A percentile compares a stretch with the other conserved stretches of the same genome.
These are phyloP conservation scores for Hypoxylon sp. DNA, from an alignment of 2,329 filamentous ascomycete genomes.

Conservation along the genomic window DNA sequence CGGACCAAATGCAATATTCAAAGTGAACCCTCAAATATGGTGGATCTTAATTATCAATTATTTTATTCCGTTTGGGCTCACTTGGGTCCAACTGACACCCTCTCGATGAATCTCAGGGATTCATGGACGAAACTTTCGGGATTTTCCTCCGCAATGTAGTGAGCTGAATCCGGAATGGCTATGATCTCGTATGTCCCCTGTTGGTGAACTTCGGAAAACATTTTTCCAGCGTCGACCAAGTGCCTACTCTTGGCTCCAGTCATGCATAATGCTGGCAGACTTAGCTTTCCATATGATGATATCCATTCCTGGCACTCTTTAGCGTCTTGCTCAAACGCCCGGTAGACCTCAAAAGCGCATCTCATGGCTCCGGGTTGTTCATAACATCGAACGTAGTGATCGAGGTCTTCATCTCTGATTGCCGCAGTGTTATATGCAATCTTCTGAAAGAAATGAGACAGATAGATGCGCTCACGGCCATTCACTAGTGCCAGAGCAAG, in stretches of 20 bases:
- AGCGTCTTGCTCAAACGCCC: conserved; percentile 54
- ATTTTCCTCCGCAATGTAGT: conserved; percentile 59
- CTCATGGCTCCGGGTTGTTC: conserved; percentile 55
- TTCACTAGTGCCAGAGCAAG: conserved; percentile 58
- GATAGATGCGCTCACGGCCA: conserved; percentile 59
- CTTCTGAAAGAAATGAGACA: conserved; percentile 60
- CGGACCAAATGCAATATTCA: too few species aligned
- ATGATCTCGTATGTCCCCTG: conserved; percentile 45
- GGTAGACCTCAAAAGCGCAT: conserved; percentile 55
- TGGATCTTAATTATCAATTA: neutral
- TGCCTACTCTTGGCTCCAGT: conserved; percentile 53
- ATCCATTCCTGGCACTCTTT: conserved; percentile 53
- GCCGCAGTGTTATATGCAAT: conserved; percentile 56
- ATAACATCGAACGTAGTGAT: conserved; percentile 58
- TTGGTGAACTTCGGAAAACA: conserved; percentile 55
- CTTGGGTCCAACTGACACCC: conserved; percentile 11
- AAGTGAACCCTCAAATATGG: neutral
- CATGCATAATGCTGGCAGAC: conserved; percentile 52
- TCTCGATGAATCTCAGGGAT: conserved; percentile 45
- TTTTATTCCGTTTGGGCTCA: neutral
- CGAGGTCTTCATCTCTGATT: conserved; percentile 56
- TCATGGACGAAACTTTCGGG: conserved; percentile 53
- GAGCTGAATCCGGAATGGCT: conserved; percentile 52
- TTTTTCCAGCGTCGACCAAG: conserved; percentile 47
- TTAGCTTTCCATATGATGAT: conserved; percentile 52